Evolutionary conservation across 306 rosid species (phyloP), one percentile per base, ranked within the genome.

Genomic region (Pachyrhizus erosus): DNA sequence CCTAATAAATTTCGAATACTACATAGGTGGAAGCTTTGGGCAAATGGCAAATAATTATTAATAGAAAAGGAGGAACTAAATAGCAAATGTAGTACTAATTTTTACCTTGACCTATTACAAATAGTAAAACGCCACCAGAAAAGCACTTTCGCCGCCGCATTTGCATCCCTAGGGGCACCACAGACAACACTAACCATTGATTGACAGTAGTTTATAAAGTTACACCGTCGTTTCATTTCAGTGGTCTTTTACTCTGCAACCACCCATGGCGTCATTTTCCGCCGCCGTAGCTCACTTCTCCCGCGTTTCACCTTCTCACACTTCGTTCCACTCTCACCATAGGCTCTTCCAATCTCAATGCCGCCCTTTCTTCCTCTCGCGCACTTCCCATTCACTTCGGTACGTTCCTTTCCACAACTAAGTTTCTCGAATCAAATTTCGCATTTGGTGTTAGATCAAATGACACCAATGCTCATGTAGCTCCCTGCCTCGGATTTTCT

Each of bases 201-300:
- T n/a, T n/a, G n/a, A n/a, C n/a, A n/a, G n/a, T n/a, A 4, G 11
- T 39, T 20, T 69, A 12, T 42, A 43, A 67, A 43, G 2, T 13
- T 12, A 23, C 2, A 7, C 29, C 51, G 18, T n/a, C n/a, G 33
- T 2, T 70, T 45, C 7, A 6, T 9, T 55, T 55, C 62, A 0
- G 26, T 13, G 9, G n/a, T n/a, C n/a, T n/a, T n/a, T n/a, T n/a
- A 1, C 13, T 1, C 24, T 15, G 27, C 73, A 39, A 21, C 40
- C 57, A 39, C 40, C 40, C 49, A 89, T 89, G 92, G 85, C 80
- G 77, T 89, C 90, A 11, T 66, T 80, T 52, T 87, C 89, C 18
- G 60, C 86, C 24, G 68, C 79, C 31, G 29, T 83, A 33, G 82
- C 89, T 29, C 81, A 37, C 70, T 77, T 87, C 66, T 17, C 84